These are phyloP conservation scores for Sporothrix schenckii DNA, from an alignment of 2,329 filamentous ascomycete species.

Conservation along the genomic window DNA sequence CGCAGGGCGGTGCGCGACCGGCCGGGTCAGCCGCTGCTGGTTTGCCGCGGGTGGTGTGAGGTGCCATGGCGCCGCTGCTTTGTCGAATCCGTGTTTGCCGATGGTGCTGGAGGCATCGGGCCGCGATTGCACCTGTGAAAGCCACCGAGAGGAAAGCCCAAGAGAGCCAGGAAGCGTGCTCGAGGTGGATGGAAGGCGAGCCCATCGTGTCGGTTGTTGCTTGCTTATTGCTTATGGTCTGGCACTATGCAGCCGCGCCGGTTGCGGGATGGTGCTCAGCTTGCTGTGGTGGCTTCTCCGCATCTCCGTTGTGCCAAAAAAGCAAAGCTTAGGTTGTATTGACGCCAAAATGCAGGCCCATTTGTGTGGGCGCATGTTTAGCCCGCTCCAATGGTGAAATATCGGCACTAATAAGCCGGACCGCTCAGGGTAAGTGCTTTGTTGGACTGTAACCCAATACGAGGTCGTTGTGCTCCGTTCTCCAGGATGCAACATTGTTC, in stretches of 20 bases:
- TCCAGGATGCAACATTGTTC: no score
- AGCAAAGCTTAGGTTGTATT: background rate
- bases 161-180: background rate
- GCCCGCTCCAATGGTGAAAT: background rate
- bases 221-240: background rate
- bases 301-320: background rate
- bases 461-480: no score
- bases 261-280: background rate
- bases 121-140: slow-evolving; percentile 1
- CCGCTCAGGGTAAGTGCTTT: background rate
- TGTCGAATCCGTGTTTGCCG: slow-evolving; percentile 1
- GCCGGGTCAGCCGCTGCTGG: slow-evolving; percentile 28
- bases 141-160: slow-evolving; percentile 10
- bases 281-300: slow-evolving; percentile 16
- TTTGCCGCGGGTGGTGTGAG: background rate
- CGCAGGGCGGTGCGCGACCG: slow-evolving; percentile 32
- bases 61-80: slow-evolving; percentile 5
- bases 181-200: background rate
- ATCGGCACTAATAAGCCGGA: slow-evolving; percentile 27
- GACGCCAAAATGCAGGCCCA: background rate
- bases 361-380: background rate
- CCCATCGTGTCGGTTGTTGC: background rate
- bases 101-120: background rate
- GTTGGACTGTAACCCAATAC: background rate
- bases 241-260: background rate